Base-by-base conservation (phyloP, 352 stramenopile species). In the Salisapilia sapeloensis region DNA sequence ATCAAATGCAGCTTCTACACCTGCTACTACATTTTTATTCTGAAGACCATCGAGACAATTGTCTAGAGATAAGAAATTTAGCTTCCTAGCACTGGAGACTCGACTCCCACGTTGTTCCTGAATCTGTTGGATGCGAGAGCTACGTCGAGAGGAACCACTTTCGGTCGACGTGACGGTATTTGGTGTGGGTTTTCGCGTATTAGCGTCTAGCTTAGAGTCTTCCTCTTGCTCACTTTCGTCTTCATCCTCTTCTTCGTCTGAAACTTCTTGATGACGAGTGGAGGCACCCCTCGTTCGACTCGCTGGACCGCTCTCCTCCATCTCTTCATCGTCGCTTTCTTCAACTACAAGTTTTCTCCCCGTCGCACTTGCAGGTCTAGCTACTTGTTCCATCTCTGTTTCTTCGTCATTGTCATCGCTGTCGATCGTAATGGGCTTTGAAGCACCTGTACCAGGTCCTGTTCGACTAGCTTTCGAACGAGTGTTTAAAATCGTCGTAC, bases 11-110 rank as follows among this genome's bases (percentile, higher is more conserved):
- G n/a, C 46, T 6, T 43, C 44, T n/a, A 13, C 40, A n/a, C 37
- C 19, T 3, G 21, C 12, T 2, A 13, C 22, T 14, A 29, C 30
- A 14, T 24, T 17, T 6, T 17, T 28, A 6, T 24, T 36, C 30
- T 6, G 9, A 21, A 32, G 21, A 11, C 36, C 24, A 0, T 78
- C 56, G 16, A 87, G 38, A 42, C 65, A 84, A 38, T 80, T 87
- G 10, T 80, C 58, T 36, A 84, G 42, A 13, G 64, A 56, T 3
- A 56, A 37, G 30, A 74, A 84, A 35, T 75, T 47, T 19, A 85
- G 39, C 29, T 76, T 80, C 1, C 66, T 52, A 1, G 33, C 43
- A 15, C 40, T 60, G 6, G 35, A 29, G 21, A 33, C 37, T 23
- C 24, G 12, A n/a, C 49, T 37, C 12, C 61, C 48, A 31, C 82